phyloP scores from a whole-genome alignment of 2,329 filamentous ascomycete genomes.

The Cladosporium austrohemisphaericum region DNA sequence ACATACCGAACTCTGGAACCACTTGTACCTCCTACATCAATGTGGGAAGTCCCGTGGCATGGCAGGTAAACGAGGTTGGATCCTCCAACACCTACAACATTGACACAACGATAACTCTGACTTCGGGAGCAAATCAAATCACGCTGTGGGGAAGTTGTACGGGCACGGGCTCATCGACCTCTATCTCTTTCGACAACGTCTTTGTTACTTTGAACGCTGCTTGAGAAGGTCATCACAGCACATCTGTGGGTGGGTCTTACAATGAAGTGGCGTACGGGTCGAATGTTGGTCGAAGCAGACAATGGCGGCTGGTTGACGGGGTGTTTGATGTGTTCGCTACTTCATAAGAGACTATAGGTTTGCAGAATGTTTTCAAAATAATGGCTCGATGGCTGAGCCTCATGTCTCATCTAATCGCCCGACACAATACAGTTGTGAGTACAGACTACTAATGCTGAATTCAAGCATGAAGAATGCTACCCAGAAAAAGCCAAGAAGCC shows the following conservation, averaged over 20 bases:
- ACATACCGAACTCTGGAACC: not conserved
- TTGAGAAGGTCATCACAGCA: no score
- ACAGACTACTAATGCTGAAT: not conserved
- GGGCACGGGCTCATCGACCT: not conserved
- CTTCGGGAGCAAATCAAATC: not conserved
- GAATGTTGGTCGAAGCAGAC: no score
- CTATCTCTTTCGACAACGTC: no score
- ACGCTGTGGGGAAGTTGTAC: not conserved
- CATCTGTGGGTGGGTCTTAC: no score
- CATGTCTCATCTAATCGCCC: not conserved
- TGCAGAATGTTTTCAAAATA: not conserved
- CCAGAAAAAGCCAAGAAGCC: conserved; percentile 4
- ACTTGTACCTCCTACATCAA: not conserved
- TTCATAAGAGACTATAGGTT: no score
- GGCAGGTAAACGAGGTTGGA: no score
- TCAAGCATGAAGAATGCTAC: conserved; percentile 9
- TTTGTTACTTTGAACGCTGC: no score
- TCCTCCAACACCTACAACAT: not conserved
- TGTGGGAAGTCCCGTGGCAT: not conserved
- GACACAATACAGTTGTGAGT: not conserved
- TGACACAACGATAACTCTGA: not conserved
- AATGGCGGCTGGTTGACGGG: no score
- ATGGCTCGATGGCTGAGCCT: not conserved
- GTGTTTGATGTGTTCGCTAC: no score
- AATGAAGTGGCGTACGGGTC: no score